Evolutionary conservation across 371 early-diverging fungal species (phyloP), one percentile per base, ranked within the genome.

Genomic region (Astathelohania contejeani): DNA sequence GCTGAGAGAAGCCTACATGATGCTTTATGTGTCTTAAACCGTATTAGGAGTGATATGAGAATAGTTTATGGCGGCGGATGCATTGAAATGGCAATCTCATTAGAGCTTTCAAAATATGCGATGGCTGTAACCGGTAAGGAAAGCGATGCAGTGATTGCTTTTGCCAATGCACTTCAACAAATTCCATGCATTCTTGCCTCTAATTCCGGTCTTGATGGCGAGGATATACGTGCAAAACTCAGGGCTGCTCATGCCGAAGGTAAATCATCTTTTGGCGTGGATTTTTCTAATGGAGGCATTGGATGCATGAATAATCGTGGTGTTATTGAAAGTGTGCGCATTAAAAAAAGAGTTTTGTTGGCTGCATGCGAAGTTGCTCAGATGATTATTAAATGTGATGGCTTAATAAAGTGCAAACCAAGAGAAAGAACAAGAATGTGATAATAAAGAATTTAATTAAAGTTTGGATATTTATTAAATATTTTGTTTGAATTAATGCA

Each of bases 1-100:
- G 92, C 94, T 32, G 97, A 98, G 78, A 82, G 99, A 56, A 87
- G 89, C 16, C 79, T 98, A 46, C 94, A 96, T 69, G 99, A 95
- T 69, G 97, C 96, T 24, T 81, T 95, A 46, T 87, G 88, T 70
- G 97, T 95, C 6, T 77, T 96, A 38, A 85, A 88, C 48, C 88
- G 88, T 29, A 86, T 90, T 20, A 79, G 79, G 60, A 48, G 65
- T 6, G 88, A 90, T 70, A 87, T 89, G n/a, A 80, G 84, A 50
- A 90, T 89, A 44, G 87, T 91, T 1, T 78, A 87, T 27, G 99
- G 96, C 39, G 99, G 96, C 52, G 96, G 75, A 20, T 50, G 61
- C 6, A 63, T 49, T 43, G 99, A 98, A 78, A 86, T 88, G 79
- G 75, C 87, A 60, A 90, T 95, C 88, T 83, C 91, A 50, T 82